A percentile compares a stretch with the other conserved stretches of the same genome.
Conservation (phyloP, 352 stramenopile species). For the Halophytophthora polymorphica region DNA sequence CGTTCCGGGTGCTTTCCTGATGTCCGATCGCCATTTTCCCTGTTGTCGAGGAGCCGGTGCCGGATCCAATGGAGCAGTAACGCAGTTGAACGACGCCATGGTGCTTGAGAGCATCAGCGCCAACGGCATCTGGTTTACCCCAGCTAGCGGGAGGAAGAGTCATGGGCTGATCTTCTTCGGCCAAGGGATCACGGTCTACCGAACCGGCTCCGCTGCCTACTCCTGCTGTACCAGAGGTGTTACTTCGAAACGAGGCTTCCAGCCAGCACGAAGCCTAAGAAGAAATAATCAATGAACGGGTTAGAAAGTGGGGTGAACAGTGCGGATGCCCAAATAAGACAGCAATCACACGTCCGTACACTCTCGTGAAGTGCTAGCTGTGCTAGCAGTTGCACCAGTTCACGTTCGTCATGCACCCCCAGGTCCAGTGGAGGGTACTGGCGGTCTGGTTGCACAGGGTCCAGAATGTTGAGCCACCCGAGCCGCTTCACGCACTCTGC, state of each 20-base stretch:
- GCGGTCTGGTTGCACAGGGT: constrained; percentile 72
- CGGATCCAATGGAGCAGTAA: constrained; percentile 23
- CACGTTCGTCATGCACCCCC: constrained; percentile 64
- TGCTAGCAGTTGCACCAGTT: constrained; percentile 74
- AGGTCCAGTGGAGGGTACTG: constrained; percentile 72
- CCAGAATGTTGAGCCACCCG: constrained; percentile 85
- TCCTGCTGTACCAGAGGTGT: constrained; percentile 2
- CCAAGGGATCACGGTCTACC: too few relatives aligned
- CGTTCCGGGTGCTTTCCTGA: constrained; percentile 8
- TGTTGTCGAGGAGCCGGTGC: constrained; percentile 2
- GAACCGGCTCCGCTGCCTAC: constrained; percentile 1
- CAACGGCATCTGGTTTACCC: constrained; percentile 48
- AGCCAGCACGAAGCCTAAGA: constrained; percentile 17
- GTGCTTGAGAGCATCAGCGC: constrained; percentile 58
- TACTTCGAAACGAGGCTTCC: constrained; percentile 25
- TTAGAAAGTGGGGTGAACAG: constrained; percentile 1
- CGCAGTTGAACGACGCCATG: constrained; percentile 49
- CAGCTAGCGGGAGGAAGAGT: constrained; percentile 42
- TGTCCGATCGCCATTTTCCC: background rate
- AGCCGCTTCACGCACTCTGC: constrained; percentile 55
- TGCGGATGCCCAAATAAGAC: background rate
- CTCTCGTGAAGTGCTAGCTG: constrained; percentile 71
- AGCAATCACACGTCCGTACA: constrained; percentile 16
- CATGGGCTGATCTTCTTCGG: background rate
- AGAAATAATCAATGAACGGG: too few relatives aligned